Conservation (phyloP, 2,329 filamentous ascomycete species). For the Trichophyton simii region DNA sequence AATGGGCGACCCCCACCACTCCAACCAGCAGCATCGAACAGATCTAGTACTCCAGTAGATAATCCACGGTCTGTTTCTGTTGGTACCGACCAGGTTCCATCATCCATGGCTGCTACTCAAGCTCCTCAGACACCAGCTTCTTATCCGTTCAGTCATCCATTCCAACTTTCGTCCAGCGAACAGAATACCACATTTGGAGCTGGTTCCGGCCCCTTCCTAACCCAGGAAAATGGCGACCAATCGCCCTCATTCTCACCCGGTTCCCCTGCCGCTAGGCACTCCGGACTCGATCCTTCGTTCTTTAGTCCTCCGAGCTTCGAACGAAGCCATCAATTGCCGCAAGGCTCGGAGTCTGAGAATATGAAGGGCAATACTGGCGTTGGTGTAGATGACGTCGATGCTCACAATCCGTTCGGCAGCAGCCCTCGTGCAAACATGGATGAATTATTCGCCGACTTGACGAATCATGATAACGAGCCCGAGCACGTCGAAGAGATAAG, state of each 20-base stretch:
- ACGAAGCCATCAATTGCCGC: slow-evolving; percentile 20
- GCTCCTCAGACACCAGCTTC: slow-evolving; percentile 20
- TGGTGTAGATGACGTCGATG: slow-evolving; percentile 20
- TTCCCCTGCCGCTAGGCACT: slow-evolving; percentile 27
- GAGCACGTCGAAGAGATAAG: slow-evolving; percentile 26
- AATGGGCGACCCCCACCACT: slow-evolving; percentile 18
- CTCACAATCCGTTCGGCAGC: slow-evolving; percentile 24
- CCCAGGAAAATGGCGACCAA: slow-evolving; percentile 22
- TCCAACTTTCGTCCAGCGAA: slow-evolving; percentile 26
- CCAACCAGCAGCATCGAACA: slow-evolving; percentile 21
- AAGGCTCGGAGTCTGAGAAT: slow-evolving; percentile 11
- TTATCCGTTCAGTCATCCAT: slow-evolving; percentile 30
- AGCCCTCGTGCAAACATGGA: slow-evolving; percentile 31
- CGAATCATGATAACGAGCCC: slow-evolving; percentile 31
- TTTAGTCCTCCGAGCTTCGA: slow-evolving; percentile 32
- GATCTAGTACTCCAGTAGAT: slow-evolving; percentile 19
- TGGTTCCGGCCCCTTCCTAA: slow-evolving; percentile 26
- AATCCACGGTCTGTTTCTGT: slow-evolving; percentile 21
- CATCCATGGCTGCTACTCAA: slow-evolving; percentile 12
- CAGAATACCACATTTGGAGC: slow-evolving; percentile 27
- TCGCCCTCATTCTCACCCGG: slow-evolving; percentile 30
- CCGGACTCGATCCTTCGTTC: slow-evolving; percentile 27
- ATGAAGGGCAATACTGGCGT: slow-evolving; percentile 21
- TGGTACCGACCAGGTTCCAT: slow-evolving; percentile 24
- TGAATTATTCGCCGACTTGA: slow-evolving; percentile 37